Conservation (phyloP, 768 basidiomycete genomes). For the Boletus barrowsii region DNA sequence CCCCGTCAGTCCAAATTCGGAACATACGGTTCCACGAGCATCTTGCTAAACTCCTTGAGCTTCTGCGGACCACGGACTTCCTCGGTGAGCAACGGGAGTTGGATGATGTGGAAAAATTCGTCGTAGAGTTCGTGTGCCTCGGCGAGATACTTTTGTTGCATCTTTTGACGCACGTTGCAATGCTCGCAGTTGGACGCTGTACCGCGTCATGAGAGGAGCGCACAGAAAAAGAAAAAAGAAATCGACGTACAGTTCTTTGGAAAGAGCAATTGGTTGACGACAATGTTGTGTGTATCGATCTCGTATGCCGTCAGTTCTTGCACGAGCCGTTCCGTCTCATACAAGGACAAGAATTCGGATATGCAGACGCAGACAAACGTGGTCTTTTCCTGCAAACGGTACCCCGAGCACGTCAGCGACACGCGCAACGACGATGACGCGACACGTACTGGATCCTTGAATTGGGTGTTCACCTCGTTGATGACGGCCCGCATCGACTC, state of each 20-base stretch:
- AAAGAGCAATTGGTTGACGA: conserved; percentile 96
- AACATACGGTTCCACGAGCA: conserved; percentile 80
- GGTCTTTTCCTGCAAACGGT: conserved; percentile 77
- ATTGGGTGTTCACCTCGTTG: conserved; percentile 97
- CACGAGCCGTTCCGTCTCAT: conserved; percentile 97
- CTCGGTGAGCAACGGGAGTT: conserved; percentile 90
- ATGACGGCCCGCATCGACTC: conserved; percentile 97
- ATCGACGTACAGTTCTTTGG: conserved; percentile 84
- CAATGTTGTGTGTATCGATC: conserved; percentile 98
- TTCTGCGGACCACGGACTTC: conserved; percentile 96
- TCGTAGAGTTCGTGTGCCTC: conserved; percentile 98
- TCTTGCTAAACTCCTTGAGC: conserved; percentile 88
- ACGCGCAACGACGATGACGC: background rate
- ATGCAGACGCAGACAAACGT: conserved; percentile 99
- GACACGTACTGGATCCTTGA: conserved; percentile 89
- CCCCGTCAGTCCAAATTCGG: conserved; percentile 35
- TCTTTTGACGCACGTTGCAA: conserved; percentile 89
- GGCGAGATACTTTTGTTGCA: conserved; percentile 97
- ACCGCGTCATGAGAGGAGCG: background rate
- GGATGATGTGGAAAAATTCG: conserved; percentile 96
- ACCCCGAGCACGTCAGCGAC: background rate
- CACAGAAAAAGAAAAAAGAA: too few species aligned
- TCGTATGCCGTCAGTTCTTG: conserved; percentile 93
- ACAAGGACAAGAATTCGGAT: conserved; percentile 95
- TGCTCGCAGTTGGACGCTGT: conserved; percentile 92